These are phyloP conservation scores for Mycena amicta DNA, from an alignment of 768 basidiomycete genomes.

Conservation along the genomic window DNA sequence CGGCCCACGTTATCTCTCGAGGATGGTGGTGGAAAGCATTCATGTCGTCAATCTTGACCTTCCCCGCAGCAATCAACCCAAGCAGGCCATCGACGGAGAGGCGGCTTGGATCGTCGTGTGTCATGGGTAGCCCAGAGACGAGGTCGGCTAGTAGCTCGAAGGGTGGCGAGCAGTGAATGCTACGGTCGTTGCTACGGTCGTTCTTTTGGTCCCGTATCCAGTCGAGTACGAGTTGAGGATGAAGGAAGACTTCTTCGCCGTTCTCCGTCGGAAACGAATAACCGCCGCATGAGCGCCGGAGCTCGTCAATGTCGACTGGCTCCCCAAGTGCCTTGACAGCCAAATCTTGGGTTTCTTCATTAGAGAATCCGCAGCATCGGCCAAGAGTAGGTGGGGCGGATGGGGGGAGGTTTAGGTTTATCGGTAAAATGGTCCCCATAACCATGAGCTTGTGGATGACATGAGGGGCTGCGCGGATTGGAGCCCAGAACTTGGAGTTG, in stretches of 20 bases:
- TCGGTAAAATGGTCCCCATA: background rate
- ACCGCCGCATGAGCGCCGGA: constrained; percentile 1
- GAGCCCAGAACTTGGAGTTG: background rate
- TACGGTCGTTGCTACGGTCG: background rate
- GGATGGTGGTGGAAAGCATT: background rate
- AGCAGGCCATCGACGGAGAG: constrained; percentile 1
- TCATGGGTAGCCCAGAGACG: background rate
- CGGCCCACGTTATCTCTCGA: background rate
- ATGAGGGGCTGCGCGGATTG: background rate
- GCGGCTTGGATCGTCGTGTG: background rate
- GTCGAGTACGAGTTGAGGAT: constrained; percentile 3
- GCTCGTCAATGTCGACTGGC: background rate
- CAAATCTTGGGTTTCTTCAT: constrained; percentile 5
- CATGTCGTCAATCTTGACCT: background rate
- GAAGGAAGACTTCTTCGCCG: background rate
- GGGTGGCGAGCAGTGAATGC: background rate
- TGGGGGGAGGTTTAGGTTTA: background rate
- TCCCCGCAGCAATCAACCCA: constrained; percentile 3
- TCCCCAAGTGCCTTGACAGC: background rate
- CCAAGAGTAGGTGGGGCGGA: background rate
- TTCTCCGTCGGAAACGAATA: constrained; percentile 1
- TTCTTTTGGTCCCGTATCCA: background rate
- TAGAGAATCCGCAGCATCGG: constrained; percentile 8
- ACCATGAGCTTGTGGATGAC: constrained; percentile 15
- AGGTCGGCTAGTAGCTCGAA: background rate